These are phyloP conservation scores for Umbilicus rupestris DNA, from an alignment of 164 flowering plant genomes.

Conservation along the genomic window DNA sequence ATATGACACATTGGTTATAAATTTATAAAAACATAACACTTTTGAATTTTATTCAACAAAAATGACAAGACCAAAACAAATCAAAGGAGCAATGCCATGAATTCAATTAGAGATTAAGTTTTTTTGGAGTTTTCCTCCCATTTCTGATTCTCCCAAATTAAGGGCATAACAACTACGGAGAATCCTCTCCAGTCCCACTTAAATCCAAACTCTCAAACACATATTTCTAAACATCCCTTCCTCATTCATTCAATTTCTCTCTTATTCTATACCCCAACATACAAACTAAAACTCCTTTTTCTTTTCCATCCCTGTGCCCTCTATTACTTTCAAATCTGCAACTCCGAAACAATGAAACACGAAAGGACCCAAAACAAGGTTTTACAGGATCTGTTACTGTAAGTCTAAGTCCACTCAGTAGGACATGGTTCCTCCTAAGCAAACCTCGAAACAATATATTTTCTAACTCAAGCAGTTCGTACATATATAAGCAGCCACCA, in stretches of 20 bases:
- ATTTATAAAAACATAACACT: too few species aligned
- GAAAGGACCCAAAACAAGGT: not conserved
- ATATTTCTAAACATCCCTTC: not conserved
- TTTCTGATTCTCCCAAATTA: not conserved
- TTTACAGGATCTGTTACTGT: not conserved
- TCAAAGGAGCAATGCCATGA: not conserved
- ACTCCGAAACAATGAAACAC: not conserved
- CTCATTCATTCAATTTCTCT: too few species aligned
- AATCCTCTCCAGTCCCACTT: not conserved
- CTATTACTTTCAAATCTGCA: not conserved
- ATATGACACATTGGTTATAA: too few species aligned
- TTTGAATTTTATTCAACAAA: too few species aligned
- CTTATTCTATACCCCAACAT: too few species aligned
- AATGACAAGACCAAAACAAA: not conserved
- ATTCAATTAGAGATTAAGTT: not conserved
- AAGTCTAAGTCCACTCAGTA: not conserved
- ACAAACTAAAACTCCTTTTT: not conserved
- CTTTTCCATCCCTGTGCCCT: not conserved
- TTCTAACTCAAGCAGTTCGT: not conserved
- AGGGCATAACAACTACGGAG: not conserved
- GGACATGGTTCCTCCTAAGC: not conserved
- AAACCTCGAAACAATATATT: not conserved
- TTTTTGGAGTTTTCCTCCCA: not conserved
- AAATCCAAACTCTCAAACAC: not conserved
- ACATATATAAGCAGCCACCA: not conserved